These are phyloP conservation scores for Sporothrix schenckii DNA, from an alignment of 2,329 filamentous ascomycete genomes.

Conservation along the genomic window DNA sequence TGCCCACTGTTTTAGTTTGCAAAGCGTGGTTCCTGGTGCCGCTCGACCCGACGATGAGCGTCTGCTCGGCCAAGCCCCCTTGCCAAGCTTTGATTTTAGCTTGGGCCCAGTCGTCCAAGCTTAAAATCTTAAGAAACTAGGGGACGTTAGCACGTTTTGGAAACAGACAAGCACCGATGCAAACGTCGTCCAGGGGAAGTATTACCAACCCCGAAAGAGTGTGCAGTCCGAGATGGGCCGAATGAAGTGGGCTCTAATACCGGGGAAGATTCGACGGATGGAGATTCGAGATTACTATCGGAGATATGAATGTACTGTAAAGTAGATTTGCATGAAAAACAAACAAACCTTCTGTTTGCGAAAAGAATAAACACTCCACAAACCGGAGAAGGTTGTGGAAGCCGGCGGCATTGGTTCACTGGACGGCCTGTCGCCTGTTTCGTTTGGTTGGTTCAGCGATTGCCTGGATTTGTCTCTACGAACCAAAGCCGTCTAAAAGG, in stretches of 20 bases:
- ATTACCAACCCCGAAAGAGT: background rate
- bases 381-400: background rate
- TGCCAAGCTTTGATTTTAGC: constrained; percentile 26
- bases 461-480: background rate
- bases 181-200: too few relatives aligned
- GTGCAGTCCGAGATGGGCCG: constrained; percentile 10
- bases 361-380: background rate
- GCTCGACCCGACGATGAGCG: background rate
- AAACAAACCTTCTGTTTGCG: background rate
- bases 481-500: too few relatives aligned
- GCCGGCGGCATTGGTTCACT: background rate
- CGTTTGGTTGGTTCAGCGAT: background rate
- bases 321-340: too few relatives aligned
- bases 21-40: constrained; percentile 1
- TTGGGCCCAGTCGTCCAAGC: constrained; percentile 7
- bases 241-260: background rate
- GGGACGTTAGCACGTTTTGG: background rate
- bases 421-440: background rate
- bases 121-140: constrained; percentile 1
- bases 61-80: constrained; percentile 23
- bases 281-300: background rate
- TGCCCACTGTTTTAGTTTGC: constrained; percentile 6
- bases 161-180: too few relatives aligned
- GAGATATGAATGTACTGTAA: too few relatives aligned
- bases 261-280: background rate